Evolutionary conservation across 106 monocot species (phyloP), one percentile per base, ranked within the genome.

Genomic region (Dendrobium nobile): DNA sequence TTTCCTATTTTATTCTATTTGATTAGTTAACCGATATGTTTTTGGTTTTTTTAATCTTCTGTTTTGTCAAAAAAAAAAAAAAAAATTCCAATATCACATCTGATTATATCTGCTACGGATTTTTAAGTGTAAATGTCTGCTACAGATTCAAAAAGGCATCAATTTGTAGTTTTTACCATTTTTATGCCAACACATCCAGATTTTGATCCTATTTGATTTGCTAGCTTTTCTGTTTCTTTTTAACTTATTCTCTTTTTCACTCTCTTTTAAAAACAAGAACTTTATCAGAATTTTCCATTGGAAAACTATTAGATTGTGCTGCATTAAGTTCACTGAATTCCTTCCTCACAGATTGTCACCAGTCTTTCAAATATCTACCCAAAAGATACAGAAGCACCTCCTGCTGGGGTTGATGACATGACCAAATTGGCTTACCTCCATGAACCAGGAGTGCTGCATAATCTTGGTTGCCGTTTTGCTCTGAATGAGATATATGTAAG

Each of bases 381-480:
- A 13, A 96, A 96, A 68, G 96, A 96, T 73, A 89, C 91, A 15
- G 96, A 96, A 81, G 93, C 93, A 28, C 93, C 96, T 77, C 90
- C 89, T 10, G 89, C 93, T 43, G 96, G 96, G 54, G 96, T 96
- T 3, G 96, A 96, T 79, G 96, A 96, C 86, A 96, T 96, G 96
- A 96, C 96, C 26, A 96, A 93, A 81, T 84, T 96, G 55, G 93
- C 96, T 41, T 96, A 96, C 80, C 93, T 96, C 75, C 96, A 96
- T 75, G 96, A 96, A 84, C 96, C 96, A 16, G 96, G 93, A 82
- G 96, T 96, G n/a, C 83, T 96, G 17, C 89, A 92, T 26, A 96
- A 96, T 79, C 96, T 96, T 41, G 85, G 85, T 5, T 91, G 88
- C 18, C 89, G 96, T 7, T 96, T 90, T 45, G 78, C 88, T 22